Evolutionary conservation across 2,329 filamentous ascomycete genomes (phyloP).

Genomic region (Arthrobotrys sphaeroides): DNA sequence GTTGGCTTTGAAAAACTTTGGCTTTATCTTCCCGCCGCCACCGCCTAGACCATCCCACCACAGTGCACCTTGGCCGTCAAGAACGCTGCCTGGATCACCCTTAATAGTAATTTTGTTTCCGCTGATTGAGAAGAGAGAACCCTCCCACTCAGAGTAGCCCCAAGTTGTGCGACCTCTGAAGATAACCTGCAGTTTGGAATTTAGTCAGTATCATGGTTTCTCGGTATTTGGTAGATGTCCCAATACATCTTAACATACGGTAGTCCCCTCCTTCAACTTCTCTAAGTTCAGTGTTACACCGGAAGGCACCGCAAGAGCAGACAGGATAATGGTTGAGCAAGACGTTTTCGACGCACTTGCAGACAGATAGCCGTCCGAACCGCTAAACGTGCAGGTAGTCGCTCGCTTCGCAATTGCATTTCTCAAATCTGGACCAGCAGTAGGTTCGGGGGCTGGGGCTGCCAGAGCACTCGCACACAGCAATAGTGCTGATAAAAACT

Average conservation of each 20-base stretch:
- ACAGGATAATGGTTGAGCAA: conserved; percentile 68
- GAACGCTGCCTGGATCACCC: conserved; percentile 65
- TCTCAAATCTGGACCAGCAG: not conserved
- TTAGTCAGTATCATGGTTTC: no score
- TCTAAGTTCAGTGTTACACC: conserved; percentile 70
- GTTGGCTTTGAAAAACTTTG: conserved; percentile 67
- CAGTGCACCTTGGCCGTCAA: conserved; percentile 68
- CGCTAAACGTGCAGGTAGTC: conserved; percentile 68
- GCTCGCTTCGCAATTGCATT: conserved; percentile 44
- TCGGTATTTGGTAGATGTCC: not conserved
- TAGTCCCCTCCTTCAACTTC: conserved; percentile 65
- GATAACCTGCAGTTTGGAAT: conserved; percentile 63
- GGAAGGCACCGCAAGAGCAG: conserved; percentile 68
- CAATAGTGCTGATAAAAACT: conserved; percentile 4
- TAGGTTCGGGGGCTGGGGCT: conserved; percentile 35
- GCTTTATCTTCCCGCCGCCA: conserved; percentile 72
- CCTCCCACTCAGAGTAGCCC: conserved; percentile 73
- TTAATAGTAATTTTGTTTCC: conserved; percentile 68
- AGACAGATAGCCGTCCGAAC: conserved; percentile 61
- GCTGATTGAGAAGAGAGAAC: conserved; percentile 71
- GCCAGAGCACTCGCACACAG: conserved; percentile 1
- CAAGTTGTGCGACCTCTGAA: conserved; percentile 74
- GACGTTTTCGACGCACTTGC: conserved; percentile 65
- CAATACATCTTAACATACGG: conserved; percentile 59
- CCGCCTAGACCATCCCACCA: conserved; percentile 72